Base-by-base conservation (phyloP, 1,284 basidiomycete genomes). In the Puccinia horiana region DNA sequence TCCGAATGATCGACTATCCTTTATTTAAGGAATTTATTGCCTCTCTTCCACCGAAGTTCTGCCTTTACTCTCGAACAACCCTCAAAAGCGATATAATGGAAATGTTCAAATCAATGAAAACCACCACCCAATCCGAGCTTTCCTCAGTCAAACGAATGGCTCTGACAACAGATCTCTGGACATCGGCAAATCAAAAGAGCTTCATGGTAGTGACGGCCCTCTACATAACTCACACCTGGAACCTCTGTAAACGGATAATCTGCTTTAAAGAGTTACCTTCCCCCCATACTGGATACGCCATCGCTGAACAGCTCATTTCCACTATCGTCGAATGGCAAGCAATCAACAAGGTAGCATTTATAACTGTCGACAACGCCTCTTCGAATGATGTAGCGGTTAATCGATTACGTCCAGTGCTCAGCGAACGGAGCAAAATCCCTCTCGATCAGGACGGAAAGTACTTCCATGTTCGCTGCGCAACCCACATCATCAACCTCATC, bases 1-100 rank as follows among this genome's bases (percentile, higher is more conserved):
- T 63, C 61, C 29, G 23, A 14, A 9, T 63, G 26, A 37, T 63
- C 61, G n/a, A 63, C 12, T 29, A 63, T 3, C 26, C 26, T 11
- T 20, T 29, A 8, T 63, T 63, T 29, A 3, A 20, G 32, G 35
- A 9, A 9, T 63, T 63, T 63, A 12, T 63, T 5, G 6, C 6
- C 6, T 63, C 61, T 8, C 20, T 63, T 3, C 61, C 29, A 37
- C 61, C 61, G n/a, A 63, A 63, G 32, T 63, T 63, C 61, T 32
- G 32, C 23, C 26, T 63, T 63, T 29, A 32, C 26, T 32, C 23
- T 63, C 61, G 61, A 8, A 20, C 23, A 11, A 63, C 61, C 61
- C 29, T 63, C 61, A 63, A 63, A 20, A 63, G 23, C 61, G n/a
- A 63, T 20, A 37, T 63, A 16, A 63, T 63, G 61, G 61, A 16